Evolutionary conservation across 2,329 filamentous ascomycete species (phyloP), one percentile per base, ranked within the genome.

Genomic region (Fusarium annulatum): DNA sequence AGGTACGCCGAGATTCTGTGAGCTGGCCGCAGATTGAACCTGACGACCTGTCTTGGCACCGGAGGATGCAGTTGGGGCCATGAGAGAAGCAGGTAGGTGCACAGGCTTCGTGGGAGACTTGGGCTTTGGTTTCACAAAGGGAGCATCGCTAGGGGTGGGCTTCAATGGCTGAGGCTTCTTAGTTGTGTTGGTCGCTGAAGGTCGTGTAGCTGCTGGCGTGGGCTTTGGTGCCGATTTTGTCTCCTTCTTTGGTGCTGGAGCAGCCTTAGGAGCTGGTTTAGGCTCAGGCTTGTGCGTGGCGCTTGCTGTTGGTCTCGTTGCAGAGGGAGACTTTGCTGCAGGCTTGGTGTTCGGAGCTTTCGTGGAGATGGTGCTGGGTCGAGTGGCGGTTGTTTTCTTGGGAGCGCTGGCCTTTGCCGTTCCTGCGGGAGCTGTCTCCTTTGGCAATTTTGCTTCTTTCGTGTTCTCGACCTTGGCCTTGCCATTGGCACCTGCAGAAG

Each of bases 21-120:
- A 76, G 67, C 78, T 84, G 36, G 82, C 21, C 84, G 80, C 72
- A 58, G 80, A 75, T 39, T 77, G 71, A 19, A 70, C 72, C 41
- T 77, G 76, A 12, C 77, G 76, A 9, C 79, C 63, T 19, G 73
- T 85, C 81, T 91, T 94, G 19, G 90, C 91, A 21, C 88, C 89
- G 2, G 90, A 94, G 2, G 93, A 87, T 30, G 92, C 89, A 7
- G 93, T 95, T 38, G 91, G 92, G 10, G 91, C 90, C 30, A 87
- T 92, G 36, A 94, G 84, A 64, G 91, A 91, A 15, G 92, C 85
- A 14, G 92, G 90, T 2, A 94, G 84, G 64, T 88, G 89, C 58
- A 91, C 85, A 15, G 92, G 92, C 62, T 90, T 89, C 4, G 93
- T 94, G 5, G 91, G 91, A 16, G 92, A 94, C 80, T 90, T 91